Evolutionary conservation across 441 rosid species (phyloP).

Genomic region (Erodium chrysanthum): DNA sequence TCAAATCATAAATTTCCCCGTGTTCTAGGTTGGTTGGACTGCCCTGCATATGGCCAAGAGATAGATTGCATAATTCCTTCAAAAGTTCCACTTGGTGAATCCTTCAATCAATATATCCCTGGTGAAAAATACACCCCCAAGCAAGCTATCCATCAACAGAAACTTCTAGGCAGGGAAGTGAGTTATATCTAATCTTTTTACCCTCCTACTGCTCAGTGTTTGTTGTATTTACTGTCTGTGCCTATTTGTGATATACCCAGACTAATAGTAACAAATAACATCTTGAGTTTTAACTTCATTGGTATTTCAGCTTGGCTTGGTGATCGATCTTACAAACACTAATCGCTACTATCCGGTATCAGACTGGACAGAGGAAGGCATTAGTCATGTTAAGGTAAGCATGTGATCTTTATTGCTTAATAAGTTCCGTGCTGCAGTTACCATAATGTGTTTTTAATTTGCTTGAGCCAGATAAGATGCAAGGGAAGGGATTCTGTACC

Average conservation of each 20-base stretch:
- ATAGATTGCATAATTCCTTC: conserved; percentile 12
- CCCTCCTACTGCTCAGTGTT: background rate
- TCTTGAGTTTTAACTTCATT: conserved; percentile 3
- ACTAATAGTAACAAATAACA: background rate
- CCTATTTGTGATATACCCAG: background rate
- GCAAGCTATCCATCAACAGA: conserved; percentile 22
- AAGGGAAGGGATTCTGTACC: conserved; percentile 92
- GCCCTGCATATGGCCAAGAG: conserved; percentile 11
- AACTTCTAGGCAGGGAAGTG: conserved; percentile 74
- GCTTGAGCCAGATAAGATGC: conserved; percentile 60
- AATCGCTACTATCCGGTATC: conserved; percentile 64
- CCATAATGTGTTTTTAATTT: conserved; percentile 13
- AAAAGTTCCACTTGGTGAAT: conserved; percentile 12
- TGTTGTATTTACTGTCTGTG: background rate
- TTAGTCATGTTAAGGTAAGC: conserved; percentile 81
- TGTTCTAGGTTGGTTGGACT: conserved; percentile 14
- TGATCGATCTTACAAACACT: conserved; percentile 96
- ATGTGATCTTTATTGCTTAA: conserved; percentile 6
- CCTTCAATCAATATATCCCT: conserved; percentile 10
- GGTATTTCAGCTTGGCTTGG: conserved; percentile 73
- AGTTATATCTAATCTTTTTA: conserved; percentile 13
- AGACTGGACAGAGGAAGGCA: conserved; percentile 82
- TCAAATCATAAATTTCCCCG: background rate
- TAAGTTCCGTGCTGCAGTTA: conserved; percentile 3
- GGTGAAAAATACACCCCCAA: conserved; percentile 15